A percentile compares a stretch with the other conserved stretches of the same genome.
phyloP scores from a whole-genome alignment of 768 basidiomycete species.

The Mrakia frigida region DNA sequence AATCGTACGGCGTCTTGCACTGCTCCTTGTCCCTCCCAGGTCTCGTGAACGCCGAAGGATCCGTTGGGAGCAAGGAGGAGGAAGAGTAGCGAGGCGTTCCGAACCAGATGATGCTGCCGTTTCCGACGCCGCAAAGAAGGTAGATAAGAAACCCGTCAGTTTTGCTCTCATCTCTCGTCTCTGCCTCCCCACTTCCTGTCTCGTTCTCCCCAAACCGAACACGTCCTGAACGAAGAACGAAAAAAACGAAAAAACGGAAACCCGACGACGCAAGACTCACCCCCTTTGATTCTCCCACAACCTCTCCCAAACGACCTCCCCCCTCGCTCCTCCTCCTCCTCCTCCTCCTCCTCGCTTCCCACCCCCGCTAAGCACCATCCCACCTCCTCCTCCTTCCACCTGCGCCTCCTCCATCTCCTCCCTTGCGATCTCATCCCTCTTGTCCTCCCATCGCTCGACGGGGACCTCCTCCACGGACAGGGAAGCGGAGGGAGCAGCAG shows the following conservation, averaged over 20 bases:
- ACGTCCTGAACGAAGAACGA: too few relatives aligned
- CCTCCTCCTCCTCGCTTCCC: background rate
- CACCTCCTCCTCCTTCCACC: background rate
- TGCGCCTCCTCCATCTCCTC: background rate
- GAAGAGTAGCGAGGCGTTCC: constrained; percentile 23
- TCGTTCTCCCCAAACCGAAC: too few relatives aligned
- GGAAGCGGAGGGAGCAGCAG: background rate
- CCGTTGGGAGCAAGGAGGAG: constrained; percentile 12
- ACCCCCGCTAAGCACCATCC: too few relatives aligned
- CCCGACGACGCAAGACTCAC: background rate
- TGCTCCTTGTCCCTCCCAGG: constrained; percentile 18
- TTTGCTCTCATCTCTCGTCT: too few relatives aligned
- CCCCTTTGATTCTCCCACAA: constrained; percentile 32
- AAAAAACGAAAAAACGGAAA: too few relatives aligned
- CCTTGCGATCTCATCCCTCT: background rate
- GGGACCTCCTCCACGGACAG: background rate
- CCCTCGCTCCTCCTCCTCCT: background rate
- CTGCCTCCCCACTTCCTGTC: background rate
- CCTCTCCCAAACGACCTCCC: constrained; percentile 31
- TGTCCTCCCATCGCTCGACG: background rate
- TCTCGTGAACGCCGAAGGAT: constrained; percentile 24
- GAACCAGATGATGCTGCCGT: constrained; percentile 24
- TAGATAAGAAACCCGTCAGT: background rate
- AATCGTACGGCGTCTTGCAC: constrained; percentile 27
- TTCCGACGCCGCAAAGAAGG: too few relatives aligned